Evolutionary conservation across 495 filamentous ascomycete genomes (phyloP).

Genomic region (Aspergillus kassunensis): DNA sequence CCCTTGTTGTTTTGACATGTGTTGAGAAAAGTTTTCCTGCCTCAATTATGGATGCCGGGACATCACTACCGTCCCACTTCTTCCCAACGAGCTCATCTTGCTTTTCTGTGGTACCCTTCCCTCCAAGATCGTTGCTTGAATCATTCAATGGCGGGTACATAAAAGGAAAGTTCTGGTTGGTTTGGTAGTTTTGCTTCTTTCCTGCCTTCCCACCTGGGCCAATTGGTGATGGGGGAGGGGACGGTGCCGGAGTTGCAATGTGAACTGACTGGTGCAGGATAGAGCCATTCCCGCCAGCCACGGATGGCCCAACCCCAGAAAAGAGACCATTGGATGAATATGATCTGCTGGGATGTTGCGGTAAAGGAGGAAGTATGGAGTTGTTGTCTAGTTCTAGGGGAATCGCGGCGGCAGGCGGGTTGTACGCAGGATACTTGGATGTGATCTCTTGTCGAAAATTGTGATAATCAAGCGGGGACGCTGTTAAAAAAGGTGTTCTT

Average conservation of each 20-base stretch:
- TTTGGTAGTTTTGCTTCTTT: constrained; percentile 99
- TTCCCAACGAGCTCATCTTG: constrained; percentile 74
- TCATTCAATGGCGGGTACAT: constrained; percentile 89
- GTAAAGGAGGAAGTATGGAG: constrained; percentile 81
- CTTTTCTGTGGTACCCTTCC: constrained; percentile 71
- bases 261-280: constrained; percentile 96
- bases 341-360: constrained; percentile 61
- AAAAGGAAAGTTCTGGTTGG: constrained; percentile 97
- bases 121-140: constrained; percentile 77
- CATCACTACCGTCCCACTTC: constrained; percentile 85
- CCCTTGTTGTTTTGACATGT: constrained; percentile 82
- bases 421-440: constrained; percentile 97
- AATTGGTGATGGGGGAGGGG: constrained; percentile 87
- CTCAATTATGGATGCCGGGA: constrained; percentile 88
- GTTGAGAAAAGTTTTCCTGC: constrained; percentile 90
- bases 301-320: constrained; percentile 38
- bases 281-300: constrained; percentile 55
- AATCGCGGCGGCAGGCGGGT: constrained; percentile 77
- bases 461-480: constrained; percentile 94
- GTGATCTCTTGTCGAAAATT: constrained; percentile 94
- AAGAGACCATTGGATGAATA: constrained; percentile 38
- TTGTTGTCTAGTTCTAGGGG: constrained; percentile 86
- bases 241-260: constrained; percentile 96
- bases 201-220: constrained; percentile 84
- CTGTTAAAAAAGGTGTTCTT: constrained; percentile 64